Evolutionary conservation across 192 early-diverging fungal species (phyloP).

Genomic region (Linnemannia schmuckeri): DNA sequence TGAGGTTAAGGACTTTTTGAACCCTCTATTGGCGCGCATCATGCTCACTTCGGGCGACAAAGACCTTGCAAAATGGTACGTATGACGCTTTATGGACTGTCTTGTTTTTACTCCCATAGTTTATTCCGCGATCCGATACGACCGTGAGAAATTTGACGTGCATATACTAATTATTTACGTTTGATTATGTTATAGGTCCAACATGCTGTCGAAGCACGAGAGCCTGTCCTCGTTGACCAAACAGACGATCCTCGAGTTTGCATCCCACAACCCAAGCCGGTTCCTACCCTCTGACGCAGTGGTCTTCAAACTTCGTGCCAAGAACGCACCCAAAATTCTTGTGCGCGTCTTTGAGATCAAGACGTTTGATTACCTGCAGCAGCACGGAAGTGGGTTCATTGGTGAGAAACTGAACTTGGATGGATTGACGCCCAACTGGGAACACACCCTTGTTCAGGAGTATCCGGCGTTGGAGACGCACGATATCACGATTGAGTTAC

Average conservation of each 20-base stretch:
- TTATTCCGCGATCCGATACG: not conserved
- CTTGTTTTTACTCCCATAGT: not conserved
- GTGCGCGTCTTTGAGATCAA: constrained; percentile 63
- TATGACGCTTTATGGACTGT: not conserved
- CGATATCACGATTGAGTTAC: constrained; percentile 35
- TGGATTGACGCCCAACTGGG: constrained; percentile 64
- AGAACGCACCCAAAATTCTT: constrained; percentile 56
- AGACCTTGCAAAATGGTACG: constrained; percentile 39
- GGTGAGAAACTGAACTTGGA: constrained; percentile 54
- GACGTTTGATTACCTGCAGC: constrained; percentile 58
- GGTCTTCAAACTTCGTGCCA: constrained; percentile 45
- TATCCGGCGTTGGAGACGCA: constrained; percentile 45
- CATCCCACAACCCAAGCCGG: constrained; percentile 14
- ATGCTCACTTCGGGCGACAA: constrained; percentile 46
- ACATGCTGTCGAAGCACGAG: constrained; percentile 20
- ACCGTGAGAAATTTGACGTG: not conserved
- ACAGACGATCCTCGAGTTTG: constrained; percentile 42
- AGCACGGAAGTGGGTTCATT: constrained; percentile 9
- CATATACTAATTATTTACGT: not conserved
- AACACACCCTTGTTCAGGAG: constrained; percentile 37
- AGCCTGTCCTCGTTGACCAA: constrained; percentile 21
- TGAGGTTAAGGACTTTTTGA: constrained; percentile 30
- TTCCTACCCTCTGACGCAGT: constrained; percentile 54
- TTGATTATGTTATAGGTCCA: constrained; percentile 20
- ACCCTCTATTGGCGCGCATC: constrained; percentile 32